A percentile compares a stretch with the other conserved stretches of the same genome.
Evolutionary conservation across 2,329 filamentous ascomycete species (phyloP).

Genomic region (Colletotrichum falcatum): DNA sequence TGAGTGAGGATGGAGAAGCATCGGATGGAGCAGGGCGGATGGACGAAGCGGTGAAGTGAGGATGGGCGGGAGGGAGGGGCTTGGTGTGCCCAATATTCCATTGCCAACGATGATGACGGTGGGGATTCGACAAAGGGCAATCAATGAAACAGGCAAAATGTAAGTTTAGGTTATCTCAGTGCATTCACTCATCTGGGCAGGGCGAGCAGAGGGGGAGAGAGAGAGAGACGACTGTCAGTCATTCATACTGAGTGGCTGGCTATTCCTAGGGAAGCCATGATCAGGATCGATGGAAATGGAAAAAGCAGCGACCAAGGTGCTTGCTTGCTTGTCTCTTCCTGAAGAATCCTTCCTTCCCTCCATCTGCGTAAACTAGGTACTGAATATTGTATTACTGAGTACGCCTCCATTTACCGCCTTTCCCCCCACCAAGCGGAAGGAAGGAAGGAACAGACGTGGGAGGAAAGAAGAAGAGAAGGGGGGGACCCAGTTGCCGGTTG

Average conservation of each 20-base stretch:
- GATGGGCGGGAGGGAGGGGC: background rate
- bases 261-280: background rate
- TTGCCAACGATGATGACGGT: background rate
- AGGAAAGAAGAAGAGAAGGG: background rate
- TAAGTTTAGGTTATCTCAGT: background rate
- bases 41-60: constrained; percentile 9
- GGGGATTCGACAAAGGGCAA: background rate
- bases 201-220: background rate
- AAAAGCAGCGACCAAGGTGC: constrained; percentile 6
- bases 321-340: background rate
- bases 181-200: background rate
- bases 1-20: constrained; percentile 24
- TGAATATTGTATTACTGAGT: no score
- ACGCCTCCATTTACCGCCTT: no score
- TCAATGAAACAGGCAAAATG: background rate
- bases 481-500: background rate
- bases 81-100: background rate
- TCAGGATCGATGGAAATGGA: background rate
- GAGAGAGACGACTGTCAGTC: no score
- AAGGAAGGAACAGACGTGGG: no score
- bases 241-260: no score
- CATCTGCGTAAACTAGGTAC: background rate
- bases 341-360: background rate
- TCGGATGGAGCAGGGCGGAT: constrained; percentile 9
- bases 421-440: background rate